A percentile compares a stretch with the other conserved stretches of the same genome.
Conservation (phyloP, 495 filamentous ascomycete species). For the Podospora bellae-mahoneyi region DNA sequence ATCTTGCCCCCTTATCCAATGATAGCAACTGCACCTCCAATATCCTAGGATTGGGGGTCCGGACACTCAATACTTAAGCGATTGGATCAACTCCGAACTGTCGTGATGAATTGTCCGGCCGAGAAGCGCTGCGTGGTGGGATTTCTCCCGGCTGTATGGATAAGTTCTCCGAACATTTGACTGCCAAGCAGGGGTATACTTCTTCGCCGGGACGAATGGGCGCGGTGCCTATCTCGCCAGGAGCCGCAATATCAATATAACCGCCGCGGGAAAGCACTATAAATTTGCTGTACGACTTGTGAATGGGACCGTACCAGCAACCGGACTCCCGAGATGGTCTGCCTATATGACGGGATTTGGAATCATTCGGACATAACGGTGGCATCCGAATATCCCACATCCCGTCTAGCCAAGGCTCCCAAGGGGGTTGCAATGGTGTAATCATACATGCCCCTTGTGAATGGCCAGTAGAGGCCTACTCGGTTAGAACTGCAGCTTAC, state of each 20-base stretch:
- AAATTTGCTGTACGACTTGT: conserved; percentile 19
- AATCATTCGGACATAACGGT: neutral
- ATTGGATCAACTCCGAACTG: neutral
- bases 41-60: conserved; percentile 9
- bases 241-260: neutral
- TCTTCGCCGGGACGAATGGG: neutral
- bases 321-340: conserved; percentile 8
- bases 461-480: neutral
- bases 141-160: conserved; percentile 23
- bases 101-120: conserved; percentile 2
- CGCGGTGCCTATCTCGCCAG: neutral
- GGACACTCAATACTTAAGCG: neutral
- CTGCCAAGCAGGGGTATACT: conserved; percentile 16
- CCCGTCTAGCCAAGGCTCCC: neutral
- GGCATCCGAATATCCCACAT: neutral
- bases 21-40: neutral
- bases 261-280: conserved; percentile 18
- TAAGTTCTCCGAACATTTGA: conserved; percentile 17
- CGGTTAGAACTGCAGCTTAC: neutral
- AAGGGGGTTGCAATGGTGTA: neutral
- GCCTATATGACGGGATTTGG: neutral
- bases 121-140: neutral
- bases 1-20: neutral
- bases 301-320: conserved; percentile 2
- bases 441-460: neutral